phyloP scores from a whole-genome alignment of 345 rosid species.

The Schrenkiella parvula region DNA sequence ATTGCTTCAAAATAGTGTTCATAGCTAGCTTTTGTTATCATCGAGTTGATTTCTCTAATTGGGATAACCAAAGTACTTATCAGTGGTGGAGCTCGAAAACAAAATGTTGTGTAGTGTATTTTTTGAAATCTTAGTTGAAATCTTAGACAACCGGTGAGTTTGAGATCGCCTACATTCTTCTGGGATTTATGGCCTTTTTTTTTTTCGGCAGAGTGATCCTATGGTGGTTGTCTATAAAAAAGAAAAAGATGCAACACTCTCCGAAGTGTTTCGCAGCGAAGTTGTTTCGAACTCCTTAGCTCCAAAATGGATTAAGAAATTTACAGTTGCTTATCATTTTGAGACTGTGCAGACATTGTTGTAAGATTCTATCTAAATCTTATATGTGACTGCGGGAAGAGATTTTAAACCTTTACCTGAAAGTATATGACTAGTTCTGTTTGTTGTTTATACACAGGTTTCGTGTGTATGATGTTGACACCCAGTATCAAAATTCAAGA shows the following conservation, averaged over 20 bases:
- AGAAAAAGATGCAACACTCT: constrained; percentile 51
- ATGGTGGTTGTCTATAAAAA: constrained; percentile 58
- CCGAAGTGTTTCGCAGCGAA: constrained; percentile 82
- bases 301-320: constrained; percentile 76
- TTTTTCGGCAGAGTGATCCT: constrained; percentile 62
- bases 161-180: neutral
- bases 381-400: neutral
- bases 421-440: neutral
- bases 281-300: constrained; percentile 61
- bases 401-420: neutral
- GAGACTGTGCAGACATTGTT: constrained; percentile 69
- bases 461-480: constrained; percentile 73
- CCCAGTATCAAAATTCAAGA: constrained; percentile 53
- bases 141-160: neutral
- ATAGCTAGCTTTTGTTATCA: neutral
- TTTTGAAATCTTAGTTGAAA: no score
- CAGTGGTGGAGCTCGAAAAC: neutral
- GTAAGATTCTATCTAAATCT: constrained; percentile 41
- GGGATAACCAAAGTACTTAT: neutral
- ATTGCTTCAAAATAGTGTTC: neutral
- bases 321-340: constrained; percentile 60
- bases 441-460: constrained; percentile 42
- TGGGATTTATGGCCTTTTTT: neutral
- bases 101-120: no score
- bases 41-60: neutral